These are phyloP conservation scores for Akanthomyces dipterigenus DNA, from an alignment of 2,329 filamentous ascomycete genomes.

Conservation along the genomic window DNA sequence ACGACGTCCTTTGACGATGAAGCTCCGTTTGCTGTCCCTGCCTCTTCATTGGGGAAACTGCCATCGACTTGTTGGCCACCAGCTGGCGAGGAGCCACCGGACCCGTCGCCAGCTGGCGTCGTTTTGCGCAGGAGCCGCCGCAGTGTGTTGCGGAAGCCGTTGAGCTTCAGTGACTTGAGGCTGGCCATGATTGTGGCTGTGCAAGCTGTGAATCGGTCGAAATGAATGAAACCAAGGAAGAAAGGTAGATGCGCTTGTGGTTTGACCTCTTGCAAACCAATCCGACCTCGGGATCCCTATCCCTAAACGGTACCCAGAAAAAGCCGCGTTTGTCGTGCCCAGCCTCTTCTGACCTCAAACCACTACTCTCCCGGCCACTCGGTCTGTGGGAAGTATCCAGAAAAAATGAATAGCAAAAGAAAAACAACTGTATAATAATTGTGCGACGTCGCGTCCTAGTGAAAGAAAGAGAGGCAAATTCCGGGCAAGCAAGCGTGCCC, in stretches of 20 bases:
- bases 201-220: background rate
- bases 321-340: background rate
- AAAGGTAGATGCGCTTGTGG: background rate
- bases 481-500: background rate
- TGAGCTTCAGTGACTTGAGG: conserved; percentile 24
- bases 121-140: conserved; percentile 22
- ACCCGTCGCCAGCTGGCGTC: conserved; percentile 2
- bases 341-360: background rate
- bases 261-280: background rate
- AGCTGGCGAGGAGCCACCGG: conserved; percentile 8
- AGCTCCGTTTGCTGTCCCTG: background rate
- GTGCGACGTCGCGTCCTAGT: background rate
- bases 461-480: background rate
- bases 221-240: background rate
- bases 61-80: background rate
- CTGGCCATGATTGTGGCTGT: conserved; percentile 19
- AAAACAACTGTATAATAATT: background rate
- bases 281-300: background rate
- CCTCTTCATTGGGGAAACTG: background rate
- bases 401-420: background rate
- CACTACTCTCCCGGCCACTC: background rate
- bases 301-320: background rate
- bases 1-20: background rate
- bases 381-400: background rate
- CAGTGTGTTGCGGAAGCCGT: conserved; percentile 22